phyloP scores from a whole-genome alignment of 306 rosid genomes.

The Malus orientalis region DNA sequence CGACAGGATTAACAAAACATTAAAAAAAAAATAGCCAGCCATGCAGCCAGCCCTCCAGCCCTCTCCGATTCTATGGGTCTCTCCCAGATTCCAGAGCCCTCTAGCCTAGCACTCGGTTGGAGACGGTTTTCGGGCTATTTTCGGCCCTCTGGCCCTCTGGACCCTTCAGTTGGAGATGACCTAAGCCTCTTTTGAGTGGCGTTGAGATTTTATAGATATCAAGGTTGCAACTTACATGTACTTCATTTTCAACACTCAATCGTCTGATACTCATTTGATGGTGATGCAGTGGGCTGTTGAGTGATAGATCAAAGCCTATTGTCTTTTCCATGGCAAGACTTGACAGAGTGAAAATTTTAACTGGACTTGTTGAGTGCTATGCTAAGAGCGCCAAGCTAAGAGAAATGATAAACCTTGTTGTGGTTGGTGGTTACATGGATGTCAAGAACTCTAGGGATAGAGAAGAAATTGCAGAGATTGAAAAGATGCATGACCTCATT shows the following conservation, averaged over 20 bases:
- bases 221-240: neutral
- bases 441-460: slow-evolving; percentile 5
- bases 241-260: neutral
- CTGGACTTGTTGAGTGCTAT: slow-evolving; percentile 5
- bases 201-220: neutral
- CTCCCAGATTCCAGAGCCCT: no score
- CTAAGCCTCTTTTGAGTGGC: neutral
- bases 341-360: neutral
- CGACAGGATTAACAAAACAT: no score
- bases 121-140: no score
- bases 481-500: slow-evolving; percentile 2
- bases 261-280: neutral
- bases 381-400: slow-evolving; percentile 5
- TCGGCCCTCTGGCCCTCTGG: no score
- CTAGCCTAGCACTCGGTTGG: no score
- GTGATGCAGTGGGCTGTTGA: slow-evolving; percentile 3
- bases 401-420: slow-evolving; percentile 5
- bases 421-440: slow-evolving; percentile 10
- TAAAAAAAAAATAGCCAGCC: no score
- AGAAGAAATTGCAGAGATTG: slow-evolving; percentile 12
- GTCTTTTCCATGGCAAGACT: slow-evolving; percentile 16
- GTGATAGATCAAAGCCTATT: slow-evolving; percentile 7
- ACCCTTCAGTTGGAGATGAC: no score
- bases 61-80: no score
- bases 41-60: no score